A percentile compares a stretch with the other conserved stretches of the same genome.
Conservation (phyloP, 768 basidiomycete genomes). For the Auriscalpium orientale region DNA sequence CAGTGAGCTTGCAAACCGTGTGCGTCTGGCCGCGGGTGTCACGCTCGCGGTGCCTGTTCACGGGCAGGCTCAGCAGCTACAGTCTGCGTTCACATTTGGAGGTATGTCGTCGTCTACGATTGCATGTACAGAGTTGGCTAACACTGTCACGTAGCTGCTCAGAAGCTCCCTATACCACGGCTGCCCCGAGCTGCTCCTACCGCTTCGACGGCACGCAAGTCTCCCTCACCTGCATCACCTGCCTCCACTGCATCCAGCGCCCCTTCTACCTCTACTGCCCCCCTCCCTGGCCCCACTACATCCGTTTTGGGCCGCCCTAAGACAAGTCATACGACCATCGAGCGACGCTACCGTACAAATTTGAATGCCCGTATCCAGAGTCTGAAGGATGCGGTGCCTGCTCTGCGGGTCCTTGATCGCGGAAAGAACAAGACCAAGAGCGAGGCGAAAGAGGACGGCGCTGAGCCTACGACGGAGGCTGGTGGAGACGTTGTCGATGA, state of each 20-base stretch:
- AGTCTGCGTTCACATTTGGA: slow-evolving; percentile 12
- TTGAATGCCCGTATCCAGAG: slow-evolving; percentile 81
- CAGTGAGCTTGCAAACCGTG: slow-evolving; percentile 29
- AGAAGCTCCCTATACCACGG: slow-evolving; percentile 43
- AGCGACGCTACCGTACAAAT: slow-evolving; percentile 83
- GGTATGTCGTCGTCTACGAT: slow-evolving; percentile 1
- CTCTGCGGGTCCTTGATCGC: slow-evolving; percentile 70
- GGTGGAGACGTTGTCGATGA: slow-evolving; percentile 60
- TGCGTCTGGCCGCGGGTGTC: slow-evolving; percentile 30
- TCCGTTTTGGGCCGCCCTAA: slow-evolving; percentile 46
- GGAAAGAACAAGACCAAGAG: slow-evolving; percentile 27
- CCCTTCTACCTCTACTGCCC: slow-evolving; percentile 14
- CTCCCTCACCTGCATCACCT: slow-evolving; percentile 28
- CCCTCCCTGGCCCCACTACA: slow-evolving; percentile 8
- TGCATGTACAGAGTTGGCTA: not conserved
- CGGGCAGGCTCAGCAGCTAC: slow-evolving; percentile 25
- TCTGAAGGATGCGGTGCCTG: slow-evolving; percentile 74
- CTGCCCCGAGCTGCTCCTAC: slow-evolving; percentile 29
- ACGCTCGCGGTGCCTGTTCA: slow-evolving; percentile 32
- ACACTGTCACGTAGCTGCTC: slow-evolving; percentile 12
- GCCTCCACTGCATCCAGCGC: slow-evolving; percentile 33
- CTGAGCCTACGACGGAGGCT: not conserved
- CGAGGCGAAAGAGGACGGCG: slow-evolving; percentile 5
- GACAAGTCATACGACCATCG: slow-evolving; percentile 86
- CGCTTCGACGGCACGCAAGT: slow-evolving; percentile 9